Evolutionary conservation across 2,329 filamentous ascomycete genomes (phyloP).

Genomic region (Thermoascus crustaceus): DNA sequence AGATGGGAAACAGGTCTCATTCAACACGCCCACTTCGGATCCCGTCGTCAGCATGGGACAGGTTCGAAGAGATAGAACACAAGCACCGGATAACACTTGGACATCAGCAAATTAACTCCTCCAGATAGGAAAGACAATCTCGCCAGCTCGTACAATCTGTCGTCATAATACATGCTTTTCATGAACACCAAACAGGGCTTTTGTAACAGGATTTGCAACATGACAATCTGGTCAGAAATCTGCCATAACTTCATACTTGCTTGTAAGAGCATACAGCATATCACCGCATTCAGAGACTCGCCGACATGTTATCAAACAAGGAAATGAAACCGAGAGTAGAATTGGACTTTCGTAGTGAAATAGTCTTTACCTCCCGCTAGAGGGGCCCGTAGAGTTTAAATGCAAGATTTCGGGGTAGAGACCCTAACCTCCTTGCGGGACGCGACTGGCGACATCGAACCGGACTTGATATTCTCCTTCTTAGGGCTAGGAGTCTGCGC

Average conservation of each 20-base stretch:
- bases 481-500: slow-evolving; percentile 34
- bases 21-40: no score
- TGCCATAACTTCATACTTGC: background rate
- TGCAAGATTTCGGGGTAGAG: slow-evolving; percentile 27
- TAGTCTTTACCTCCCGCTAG: background rate
- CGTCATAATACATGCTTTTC: background rate
- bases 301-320: no score
- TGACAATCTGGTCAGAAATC: background rate
- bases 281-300: no score
- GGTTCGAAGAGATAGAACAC: no score
- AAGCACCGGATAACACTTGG: no score
- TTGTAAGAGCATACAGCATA: background rate
- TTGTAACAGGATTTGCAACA: background rate
- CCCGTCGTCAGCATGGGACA: no score
- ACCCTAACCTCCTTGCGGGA: slow-evolving; percentile 31
- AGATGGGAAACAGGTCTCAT: no score
- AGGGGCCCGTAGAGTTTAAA: slow-evolving; percentile 10
- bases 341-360: no score
- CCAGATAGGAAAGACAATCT: background rate
- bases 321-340: no score
- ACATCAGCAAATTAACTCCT: no score
- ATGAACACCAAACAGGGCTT: background rate
- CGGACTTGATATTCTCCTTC: slow-evolving; percentile 31
- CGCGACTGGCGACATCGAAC: slow-evolving; percentile 30
- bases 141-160: background rate